A percentile compares a stretch with the other conserved stretches of the same genome.
Evolutionary conservation across 2,329 filamentous ascomycete species (phyloP).

Genomic region (Penicillium aurantiogriseum): DNA sequence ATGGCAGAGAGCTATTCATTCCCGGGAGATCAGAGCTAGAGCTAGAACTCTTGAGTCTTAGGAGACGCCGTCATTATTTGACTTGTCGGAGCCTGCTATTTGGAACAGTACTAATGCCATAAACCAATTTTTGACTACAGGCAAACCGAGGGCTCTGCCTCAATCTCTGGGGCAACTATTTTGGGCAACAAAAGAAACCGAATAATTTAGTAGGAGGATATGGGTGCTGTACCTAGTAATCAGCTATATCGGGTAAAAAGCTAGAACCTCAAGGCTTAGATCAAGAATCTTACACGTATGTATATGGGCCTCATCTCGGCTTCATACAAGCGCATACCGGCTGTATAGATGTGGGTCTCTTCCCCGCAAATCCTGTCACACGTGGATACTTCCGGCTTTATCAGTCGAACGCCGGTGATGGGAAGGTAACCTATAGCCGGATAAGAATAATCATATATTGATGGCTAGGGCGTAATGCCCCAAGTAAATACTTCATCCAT

Average conservation of each 20-base stretch:
- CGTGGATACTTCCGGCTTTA: neutral
- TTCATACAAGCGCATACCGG: neutral
- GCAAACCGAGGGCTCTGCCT: neutral
- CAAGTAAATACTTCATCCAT: neutral
- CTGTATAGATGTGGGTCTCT: neutral
- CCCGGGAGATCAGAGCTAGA: neutral
- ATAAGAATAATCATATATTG: neutral
- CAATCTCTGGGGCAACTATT: neutral
- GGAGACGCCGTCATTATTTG: neutral
- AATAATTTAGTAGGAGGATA: neutral
- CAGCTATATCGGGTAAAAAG: no score
- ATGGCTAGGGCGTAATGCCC: neutral
- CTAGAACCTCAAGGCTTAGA: no score
- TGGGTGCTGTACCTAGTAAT: no score
- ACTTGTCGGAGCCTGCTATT: neutral
- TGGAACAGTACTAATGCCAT: neutral
- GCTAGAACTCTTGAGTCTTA: neutral
- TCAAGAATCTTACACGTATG: no score
- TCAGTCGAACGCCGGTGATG: neutral
- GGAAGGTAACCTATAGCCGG: neutral
- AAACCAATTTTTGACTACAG: neutral
- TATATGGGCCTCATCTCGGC: neutral
- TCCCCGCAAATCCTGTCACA: neutral
- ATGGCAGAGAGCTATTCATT: neutral
- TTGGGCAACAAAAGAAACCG: neutral